Evolutionary conservation across 2,329 filamentous ascomycete species (phyloP), one percentile per base, ranked within the genome.

Genomic region (Colletotrichum gigasporum): DNA sequence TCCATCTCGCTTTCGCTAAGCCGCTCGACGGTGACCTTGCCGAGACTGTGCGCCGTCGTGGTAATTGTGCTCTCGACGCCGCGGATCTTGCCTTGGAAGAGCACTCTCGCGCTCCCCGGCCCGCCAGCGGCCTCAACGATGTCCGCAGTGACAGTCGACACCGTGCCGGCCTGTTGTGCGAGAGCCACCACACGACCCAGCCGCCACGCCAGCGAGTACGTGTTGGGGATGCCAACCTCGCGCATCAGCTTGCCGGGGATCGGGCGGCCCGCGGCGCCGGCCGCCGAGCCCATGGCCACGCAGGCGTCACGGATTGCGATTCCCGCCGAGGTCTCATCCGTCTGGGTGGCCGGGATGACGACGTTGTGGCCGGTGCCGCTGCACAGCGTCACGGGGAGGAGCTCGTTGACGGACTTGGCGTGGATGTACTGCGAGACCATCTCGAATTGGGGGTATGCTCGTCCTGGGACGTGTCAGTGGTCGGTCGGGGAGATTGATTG

Each of bases 131-230:
- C 70, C 74, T 78, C 22, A 74, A 83, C 66, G 5, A 74, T 65
- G 20, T 74, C 75, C 18, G 76, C 73, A 0, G 73, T 67, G 1
- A 82, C 80, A 2, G 77, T 79, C 20, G 76, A 74, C 48, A 83
- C 78, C 3, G 79, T 70, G 4, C 82, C 76, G 16, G 80, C 78
- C 18, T 74, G 71, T 63, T 80, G 79, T 2, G 80, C 77, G 10
- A 82, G 74, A 5, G 79, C 80, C 24, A 85, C 81, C 37, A 78
- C 80, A 0, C 84, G 79, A 0, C 85, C 84, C n/a, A 87, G 81
- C 16, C 76, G 73, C 79, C 76, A 82, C 2, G 74, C 76, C 2
- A 79, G 72, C 3, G 77, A 80, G 10, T 74, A 64, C 0, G 74
- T 78, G 47, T 78, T 76, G 10, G 73, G 71, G 2, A 80, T 73